Percentiles rank a stretch among this genome's conserved stretches.
These are phyloP conservation scores for Cadophora sp. DNA, from an alignment of 2,329 filamentous ascomycete species.

Conservation along the genomic window DNA sequence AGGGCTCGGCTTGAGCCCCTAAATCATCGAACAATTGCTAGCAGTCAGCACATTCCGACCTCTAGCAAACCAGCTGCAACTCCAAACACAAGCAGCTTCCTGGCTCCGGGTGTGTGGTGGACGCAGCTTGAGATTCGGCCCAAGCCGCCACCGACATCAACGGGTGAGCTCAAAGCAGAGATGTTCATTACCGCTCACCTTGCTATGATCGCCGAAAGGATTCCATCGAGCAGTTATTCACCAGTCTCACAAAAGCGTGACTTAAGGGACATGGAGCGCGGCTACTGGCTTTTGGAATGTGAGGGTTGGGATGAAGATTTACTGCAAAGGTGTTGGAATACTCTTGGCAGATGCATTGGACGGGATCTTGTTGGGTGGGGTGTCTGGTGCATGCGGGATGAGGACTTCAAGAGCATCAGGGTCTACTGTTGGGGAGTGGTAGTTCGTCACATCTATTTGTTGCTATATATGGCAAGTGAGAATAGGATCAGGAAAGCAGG, in stretches of 20 bases:
- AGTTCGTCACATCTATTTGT: conserved; percentile 73
- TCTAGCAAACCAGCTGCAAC: background rate
- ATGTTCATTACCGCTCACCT: conserved; percentile 64
- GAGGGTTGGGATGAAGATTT: conserved; percentile 56
- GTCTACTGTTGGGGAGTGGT: conserved; percentile 83
- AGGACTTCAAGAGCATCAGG: conserved; percentile 54
- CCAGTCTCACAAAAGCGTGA: conserved; percentile 56
- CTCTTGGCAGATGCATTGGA: conserved; percentile 64
- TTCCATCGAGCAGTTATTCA: conserved; percentile 49
- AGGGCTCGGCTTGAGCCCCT: conserved; percentile 17
- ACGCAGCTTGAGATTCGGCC: conserved; percentile 56
- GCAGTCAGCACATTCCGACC: conserved; percentile 6
- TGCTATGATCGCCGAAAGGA: conserved; percentile 57
- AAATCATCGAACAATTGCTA: background rate
- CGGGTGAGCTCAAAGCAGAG: conserved; percentile 51
- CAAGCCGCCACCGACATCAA: conserved; percentile 58
- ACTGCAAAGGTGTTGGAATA: conserved; percentile 65
- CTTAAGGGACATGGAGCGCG: conserved; percentile 70
- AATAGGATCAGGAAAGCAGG: conserved; percentile 64
- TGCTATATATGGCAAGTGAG: conserved; percentile 76
- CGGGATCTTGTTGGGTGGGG: conserved; percentile 71
- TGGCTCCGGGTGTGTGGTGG: conserved; percentile 21
- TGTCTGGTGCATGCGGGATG: conserved; percentile 60
- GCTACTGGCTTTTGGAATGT: conserved; percentile 76
- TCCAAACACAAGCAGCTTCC: background rate